Evolutionary conservation across 306 rosid genomes (phyloP), one percentile per base, ranked within the genome.

Genomic region (Purshia tridentata): DNA sequence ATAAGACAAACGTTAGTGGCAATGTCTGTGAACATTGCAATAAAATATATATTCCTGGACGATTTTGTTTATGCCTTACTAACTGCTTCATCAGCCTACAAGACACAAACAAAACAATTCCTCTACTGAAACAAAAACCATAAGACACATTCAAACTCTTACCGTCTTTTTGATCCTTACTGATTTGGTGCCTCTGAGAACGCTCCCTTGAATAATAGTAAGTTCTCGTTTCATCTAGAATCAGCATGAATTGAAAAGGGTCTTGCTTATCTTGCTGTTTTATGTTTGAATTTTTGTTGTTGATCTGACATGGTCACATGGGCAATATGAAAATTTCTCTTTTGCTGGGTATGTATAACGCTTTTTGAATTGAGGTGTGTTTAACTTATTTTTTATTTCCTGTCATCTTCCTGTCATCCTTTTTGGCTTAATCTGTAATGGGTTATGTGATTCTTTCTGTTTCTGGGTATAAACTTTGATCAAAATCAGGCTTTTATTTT

Each of bases 31-130:
- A 41, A 37, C 72, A 45, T 9, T 63, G 77, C 61, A 52, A 29
- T 55, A 63, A 55, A 20, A n/a, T 57, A 47, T 46, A 13, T 6
- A 4, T 80, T 42, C 18, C 10, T 16, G 15, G 48, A 47, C 29
- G 53, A 59, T 80, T 79, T 77, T 84, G 58, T 82, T 73, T 57
- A 72, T 5, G 45, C 78, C 70, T 60, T 47, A 45, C 59, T 18
- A 60, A 12, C 50, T 70, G 62, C 65, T 82, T 78, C 65, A 71
- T 77, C 65, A 65, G 68, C 78, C 47, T 45, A 37, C 12, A 9
- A 44, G 81, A 78, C 69, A 82, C 74, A 41, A 67, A 87, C 87
- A 76, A 76, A 44, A 45, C 67, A 72, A 75, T 74, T 52, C 77
- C 83, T 73, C 75, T 49, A 72, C 79, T 37, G 54, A 73, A 70